phyloP scores from a whole-genome alignment of 805 yeast species.

The Starmerella vaccinii region DNA sequence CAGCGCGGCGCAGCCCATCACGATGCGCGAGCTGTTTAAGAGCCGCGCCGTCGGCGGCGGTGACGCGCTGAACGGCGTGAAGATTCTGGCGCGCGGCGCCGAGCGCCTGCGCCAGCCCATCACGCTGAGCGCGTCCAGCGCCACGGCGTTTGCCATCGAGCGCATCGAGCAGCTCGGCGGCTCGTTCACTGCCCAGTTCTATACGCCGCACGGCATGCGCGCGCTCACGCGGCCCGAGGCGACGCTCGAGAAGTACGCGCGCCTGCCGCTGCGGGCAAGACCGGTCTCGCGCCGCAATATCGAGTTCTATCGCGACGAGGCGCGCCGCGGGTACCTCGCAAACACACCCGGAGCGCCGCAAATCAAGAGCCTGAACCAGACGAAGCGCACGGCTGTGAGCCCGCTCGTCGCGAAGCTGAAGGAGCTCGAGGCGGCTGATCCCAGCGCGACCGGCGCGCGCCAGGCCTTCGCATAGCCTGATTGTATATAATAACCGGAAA shows the following conservation, averaged over 20 bases:
- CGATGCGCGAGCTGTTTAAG: conserved; percentile 67
- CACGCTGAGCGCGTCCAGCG: conserved; percentile 71
- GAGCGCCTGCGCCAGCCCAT: conserved; percentile 45
- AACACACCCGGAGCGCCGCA: conserved; percentile 45
- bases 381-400: conserved; percentile 14
- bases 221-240: conserved; percentile 70
- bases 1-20: conserved; percentile 41
- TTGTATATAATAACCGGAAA: conserved; percentile 3
- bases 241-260: conserved; percentile 59
- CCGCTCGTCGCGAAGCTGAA: conserved; percentile 23
- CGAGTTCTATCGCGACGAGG: conserved; percentile 60
- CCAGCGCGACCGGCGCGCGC: conserved; percentile 17
- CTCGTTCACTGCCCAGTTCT: conserved; percentile 61
- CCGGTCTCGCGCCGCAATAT: conserved; percentile 78
- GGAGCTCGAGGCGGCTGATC: conserved; percentile 19
- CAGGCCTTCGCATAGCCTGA: conserved; percentile 13
- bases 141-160: conserved; percentile 61
- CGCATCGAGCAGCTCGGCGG: conserved; percentile 68
- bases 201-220: conserved; percentile 52
- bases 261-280: conserved; percentile 73
- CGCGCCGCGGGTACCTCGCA: conserved; percentile 69
- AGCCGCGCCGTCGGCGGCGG: conserved; percentile 47
- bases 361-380: conserved; percentile 21
- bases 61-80: conserved; percentile 61
- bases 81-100: conserved; percentile 57